Evolutionary conservation across 169 alveolate species (phyloP).

Genomic region (Plasmodium reichenowi): DNA sequence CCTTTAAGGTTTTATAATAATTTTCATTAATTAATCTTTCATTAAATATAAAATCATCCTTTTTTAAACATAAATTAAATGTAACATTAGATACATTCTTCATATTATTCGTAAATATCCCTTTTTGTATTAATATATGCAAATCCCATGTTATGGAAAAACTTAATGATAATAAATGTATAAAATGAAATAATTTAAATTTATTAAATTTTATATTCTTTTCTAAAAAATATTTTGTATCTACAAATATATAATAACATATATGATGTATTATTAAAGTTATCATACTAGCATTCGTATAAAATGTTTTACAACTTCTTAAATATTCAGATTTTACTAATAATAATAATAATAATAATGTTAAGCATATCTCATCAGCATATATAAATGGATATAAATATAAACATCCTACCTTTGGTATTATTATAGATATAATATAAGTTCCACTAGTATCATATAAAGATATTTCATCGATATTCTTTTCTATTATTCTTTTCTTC

Average conservation of each 20-base stretch:
- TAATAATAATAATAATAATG: constrained; percentile 38
- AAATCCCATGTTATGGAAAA: constrained; percentile 76
- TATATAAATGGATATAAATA: constrained; percentile 64
- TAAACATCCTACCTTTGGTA: constrained; percentile 66
- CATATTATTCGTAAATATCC: constrained; percentile 71
- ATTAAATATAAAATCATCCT: constrained; percentile 47
- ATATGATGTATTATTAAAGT: constrained; percentile 72
- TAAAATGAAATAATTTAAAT: constrained; percentile 71
- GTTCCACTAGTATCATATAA: constrained; percentile 64
- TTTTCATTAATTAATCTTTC: constrained; percentile 24
- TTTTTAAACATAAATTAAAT: constrained; percentile 44
- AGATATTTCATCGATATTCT: constrained; percentile 42
- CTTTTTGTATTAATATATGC: constrained; percentile 39
- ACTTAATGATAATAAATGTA: constrained; percentile 61
- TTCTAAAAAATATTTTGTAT: constrained; percentile 55
- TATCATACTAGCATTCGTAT: constrained; percentile 73
- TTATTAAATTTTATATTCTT: constrained; percentile 57
- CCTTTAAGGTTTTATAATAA: constrained; percentile 28
- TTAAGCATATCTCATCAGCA: constrained; percentile 70
- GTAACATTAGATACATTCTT: constrained; percentile 25
- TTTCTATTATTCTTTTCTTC: constrained; percentile 71
- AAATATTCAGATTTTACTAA: constrained; percentile 39
- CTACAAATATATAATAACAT: constrained; percentile 73
- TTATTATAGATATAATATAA: constrained; percentile 36
- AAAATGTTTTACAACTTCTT: constrained; percentile 54